Base-by-base conservation (phyloP, 1,139 yeast genomes). In the Taphrina confusa region DNA sequence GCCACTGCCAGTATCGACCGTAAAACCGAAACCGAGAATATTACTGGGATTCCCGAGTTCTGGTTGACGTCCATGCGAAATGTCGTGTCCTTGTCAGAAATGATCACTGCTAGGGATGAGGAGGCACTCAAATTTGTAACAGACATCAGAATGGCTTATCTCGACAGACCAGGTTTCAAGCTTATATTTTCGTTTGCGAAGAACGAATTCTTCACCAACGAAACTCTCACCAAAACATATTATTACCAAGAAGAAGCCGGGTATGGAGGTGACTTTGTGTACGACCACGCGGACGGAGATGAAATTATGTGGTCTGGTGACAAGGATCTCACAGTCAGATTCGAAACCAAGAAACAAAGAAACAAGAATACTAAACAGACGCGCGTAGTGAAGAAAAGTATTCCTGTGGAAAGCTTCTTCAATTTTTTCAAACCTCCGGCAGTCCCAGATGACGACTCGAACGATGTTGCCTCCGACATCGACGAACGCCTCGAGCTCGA, bases 331-430 rank as follows among this genome's bases (percentile, higher is more conserved):
- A 92, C 98, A 34, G 83, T 91, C 64, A 78, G 79, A 66, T 84
- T 92, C 63, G 97, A 92, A 78, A 87, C 90, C 80, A 86, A 97
- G 76, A 92, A 92, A 76, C 99, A 92, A 78, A 85, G 98, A 76
- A 94, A 94, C 76, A 94, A 92, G 78, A 90, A 87, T 73, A 92
- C 99, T 64, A 90, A 90, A 75, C 97, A 94, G 72, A 92, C 96
- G 30, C 85, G 99, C 75, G 90, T 96, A 50, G 86, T 92, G 69
- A 97, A 92, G 75, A 91, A 92, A 77, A 80, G 90, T 69, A 85
- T 96, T 11, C 97, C 97, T 22, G 83, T 85, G 58, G 96, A 88
- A 70, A 89, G 97, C 25, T 92, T 92, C 78, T 92, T 92, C 81
- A 87, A 86, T 76, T 92, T 92, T 76, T 94, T 92, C 74, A 88